Base-by-base conservation (phyloP, 2,329 filamentous ascomycete species). In the Trichoderma sp. region DNA sequence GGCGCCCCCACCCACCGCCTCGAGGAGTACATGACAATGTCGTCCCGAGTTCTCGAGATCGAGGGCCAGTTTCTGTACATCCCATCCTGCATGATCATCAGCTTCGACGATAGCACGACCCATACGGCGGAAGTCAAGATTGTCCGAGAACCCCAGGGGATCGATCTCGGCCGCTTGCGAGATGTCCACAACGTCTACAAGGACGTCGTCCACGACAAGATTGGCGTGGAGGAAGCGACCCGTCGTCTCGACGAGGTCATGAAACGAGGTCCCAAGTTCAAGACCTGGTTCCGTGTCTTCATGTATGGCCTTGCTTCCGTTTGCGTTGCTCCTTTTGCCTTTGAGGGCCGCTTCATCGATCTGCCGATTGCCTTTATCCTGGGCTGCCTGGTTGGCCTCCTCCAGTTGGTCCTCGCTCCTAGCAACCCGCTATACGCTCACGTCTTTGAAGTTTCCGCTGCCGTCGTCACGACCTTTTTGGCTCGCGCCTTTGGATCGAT, bases 61-160 rank as follows among this genome's bases (percentile, higher is more conserved):
- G 90, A 96, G 69, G 90, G 90, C 6, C 92, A 96, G 72, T 97
- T 95, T 71, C 79, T 97, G 24, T 97, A 97, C 74, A 86, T 97
- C 34, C 93, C 93, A 0, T 91, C 91, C 0, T 96, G 91, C 73
- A 97, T 97, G 93, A 91, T 97, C 64, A 90, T 97, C 73, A 94
- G 92, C 5, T 97, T 97, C 72, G 93, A 91, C 72, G 91, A 94
- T 68, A 81, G 78, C 68, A 77, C 78, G 0, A 91, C 90, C 0
- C 90, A 93, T 72, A 93, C 90, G 0, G 89, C 89, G n/a, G 90
- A 92, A 73, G 90, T 93, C 67, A 91, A 91, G 77, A 83, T 93
- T 39, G 87, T 93, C 7, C 85, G 88, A 4, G 84, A 86, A 0
- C 78, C 79, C 0, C 89, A 92, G 71, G 90, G 89, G 1, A 83